Evolutionary conservation across 495 filamentous ascomycete genomes (phyloP), one percentile per base, ranked within the genome.

Genomic region (Neurospora sp.): DNA sequence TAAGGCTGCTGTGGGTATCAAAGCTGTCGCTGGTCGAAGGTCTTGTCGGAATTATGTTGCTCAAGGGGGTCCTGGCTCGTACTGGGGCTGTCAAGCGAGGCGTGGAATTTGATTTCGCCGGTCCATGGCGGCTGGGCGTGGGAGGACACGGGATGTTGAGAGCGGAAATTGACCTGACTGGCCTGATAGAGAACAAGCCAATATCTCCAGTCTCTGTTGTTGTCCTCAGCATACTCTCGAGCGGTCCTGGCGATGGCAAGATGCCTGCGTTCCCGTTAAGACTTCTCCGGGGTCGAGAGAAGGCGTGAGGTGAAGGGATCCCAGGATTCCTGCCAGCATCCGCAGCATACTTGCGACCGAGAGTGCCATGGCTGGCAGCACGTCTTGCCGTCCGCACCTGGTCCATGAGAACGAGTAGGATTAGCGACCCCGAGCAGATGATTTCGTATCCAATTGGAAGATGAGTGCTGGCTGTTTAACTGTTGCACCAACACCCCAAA

Each of bases 171-270:
- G 88, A 77, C 12, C 86, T 83, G 41, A 84, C 78, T 6, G 87
- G 85, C 74, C 84, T 83, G 75, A 88, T 88, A 54, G 87, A 86
- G 73, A 92, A 89, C 69, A 87, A 80, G 9, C 88, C 90, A 70
- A 92, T 88, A 72, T 92, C 89, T 18, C 90, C 91, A 1, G 88
- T 87, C 80, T 93, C 91, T 0, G 90, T 93, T 0, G 86, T 90
- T 10, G 87, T 92, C 78, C 87, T 91, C 54, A 93, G 86, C 90
- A 93, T 92, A 78, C 88, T 87, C 74, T 87, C 83, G 31, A 86
- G 72, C 8, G 85, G 83, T 0, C 82, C 84, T n/a, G 83, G 85
- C 0, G 84, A 85, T 40, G 78, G 76, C 12, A 85, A 74, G 66
- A 84, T 76, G 23, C 80, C 79, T 1, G 76, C 71, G 49, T 82